Base-by-base conservation (phyloP, 345 rosid species). In the Eucalyptus sideroxylon region DNA sequence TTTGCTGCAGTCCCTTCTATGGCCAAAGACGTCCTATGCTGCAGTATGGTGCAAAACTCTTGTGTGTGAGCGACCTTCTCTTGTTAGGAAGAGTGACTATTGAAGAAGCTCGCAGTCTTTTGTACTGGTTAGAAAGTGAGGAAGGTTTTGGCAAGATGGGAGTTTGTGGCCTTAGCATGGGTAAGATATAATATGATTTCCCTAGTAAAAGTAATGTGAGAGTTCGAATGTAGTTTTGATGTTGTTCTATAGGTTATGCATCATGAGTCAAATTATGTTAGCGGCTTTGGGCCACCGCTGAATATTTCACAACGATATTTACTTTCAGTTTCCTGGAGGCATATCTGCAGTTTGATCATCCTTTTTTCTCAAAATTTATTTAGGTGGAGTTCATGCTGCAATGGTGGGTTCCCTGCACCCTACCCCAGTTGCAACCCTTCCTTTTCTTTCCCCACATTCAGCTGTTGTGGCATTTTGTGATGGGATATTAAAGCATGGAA, bases 361-460 rank as follows among this genome's bases (percentile, higher is more conserved):
- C 69, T 53, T 55, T 87, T 37, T 55, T 34, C 65, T 53, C 62
- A 42, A 51, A 87, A 55, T 87, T 87, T 87, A 87, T 89, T 87
- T 87, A 94, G 99, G 99, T 44, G 99, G 99, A 93, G 99, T 98
- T 21, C 99, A 97, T 92, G 99, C 99, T 92, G 98, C 99, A 88
- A 97, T 98, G 99, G 98, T 96, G 87, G 99, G 99, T 93, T 96
- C 99, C 86, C 96, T 97, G 92, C 97, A 98, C 94, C 99, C 99
- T 72, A 95, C 98, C 90, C 98, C 99, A 19, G 90, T 98, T 91
- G 99, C 99, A 89, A 98, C 97, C 88, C 95, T 98, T 88, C 99
- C 99, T 88, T 98, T 98, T 93, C 95, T 98, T 56, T 98, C 99
- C 86, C 99, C 99, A 7, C 99, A 98, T 90, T 97, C 99, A 89